Evolutionary conservation across 1,139 yeast genomes (phyloP), one percentile per base, ranked within the genome.

Genomic region (Magnusiomyces tetraspermus): DNA sequence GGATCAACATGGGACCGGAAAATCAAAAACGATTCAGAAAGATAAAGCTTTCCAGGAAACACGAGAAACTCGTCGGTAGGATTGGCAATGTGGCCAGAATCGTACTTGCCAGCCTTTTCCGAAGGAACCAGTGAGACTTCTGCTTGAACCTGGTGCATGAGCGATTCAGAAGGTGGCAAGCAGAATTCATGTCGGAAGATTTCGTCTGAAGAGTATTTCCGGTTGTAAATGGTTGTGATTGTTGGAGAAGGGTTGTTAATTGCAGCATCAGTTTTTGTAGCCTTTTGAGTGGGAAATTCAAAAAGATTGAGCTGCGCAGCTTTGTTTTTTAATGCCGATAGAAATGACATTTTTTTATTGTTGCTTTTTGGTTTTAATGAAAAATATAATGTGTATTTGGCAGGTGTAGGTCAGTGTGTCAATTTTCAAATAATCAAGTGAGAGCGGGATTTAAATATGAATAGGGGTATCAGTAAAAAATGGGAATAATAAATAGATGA

Each of bases 11-110:
- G 77, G 61, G 87, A 88, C 53, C 79, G 74, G 64, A 89, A 89
- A 33, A 87, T 79, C 50, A 92, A 65, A 64, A 82, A 92, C 58
- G 85, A 86, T 53, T 80, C 80, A 0, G 96, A 85, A 46, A 90
- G 67, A 59, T 72, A 83, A 19, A 90, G 61, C 59, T 79, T 76
- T 19, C 52, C 97, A 88, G 56, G 80, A 70, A 59, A 72, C 68
- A 51, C 74, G 67, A 59, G 65, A 51, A 54, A 57, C 49, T 50
- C 55, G 52, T 41, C 52, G 33, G 60, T 61, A n/a, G 46, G 59
- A 53, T 56, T 59, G 43, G 58, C 56, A 50, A 59, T 52, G 36
- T 55, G 68, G 72, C 8, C 77, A 72, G 48, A 33, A 33, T 49
- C 47, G 46, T 48, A 50, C 42, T 51, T 40, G 45, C 48, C 52